These are phyloP conservation scores for Fonsecaea pugnacius DNA, from an alignment of 2,329 filamentous ascomycete species.

Conservation along the genomic window DNA sequence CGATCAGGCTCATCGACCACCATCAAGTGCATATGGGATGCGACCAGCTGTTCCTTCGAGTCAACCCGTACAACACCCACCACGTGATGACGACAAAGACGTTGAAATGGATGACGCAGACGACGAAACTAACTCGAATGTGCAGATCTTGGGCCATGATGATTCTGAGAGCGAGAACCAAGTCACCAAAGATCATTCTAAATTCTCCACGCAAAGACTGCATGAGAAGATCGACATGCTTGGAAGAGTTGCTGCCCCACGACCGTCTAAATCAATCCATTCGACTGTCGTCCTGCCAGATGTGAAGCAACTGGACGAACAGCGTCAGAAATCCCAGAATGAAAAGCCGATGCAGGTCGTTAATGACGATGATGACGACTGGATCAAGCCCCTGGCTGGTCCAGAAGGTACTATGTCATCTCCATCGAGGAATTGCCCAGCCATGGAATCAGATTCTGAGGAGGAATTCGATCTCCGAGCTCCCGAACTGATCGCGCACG, in stretches of 20 bases:
- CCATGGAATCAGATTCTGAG: slow-evolving; percentile 52
- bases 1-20: slow-evolving; percentile 21
- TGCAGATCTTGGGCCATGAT: slow-evolving; percentile 40
- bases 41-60: slow-evolving; percentile 37
- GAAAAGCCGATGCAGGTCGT: slow-evolving; percentile 8
- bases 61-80: slow-evolving; percentile 8
- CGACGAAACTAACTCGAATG: slow-evolving; percentile 29
- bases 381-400: slow-evolving; percentile 59
- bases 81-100: slow-evolving; percentile 25
- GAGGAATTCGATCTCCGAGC: slow-evolving; percentile 48
- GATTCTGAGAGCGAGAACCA: slow-evolving; percentile 54
- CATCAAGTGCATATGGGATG: slow-evolving; percentile 65
- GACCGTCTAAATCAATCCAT: slow-evolving; percentile 53
- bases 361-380: slow-evolving; percentile 59
- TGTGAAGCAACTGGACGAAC: slow-evolving; percentile 33
- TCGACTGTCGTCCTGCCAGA: slow-evolving; percentile 27
- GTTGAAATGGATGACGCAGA: slow-evolving; percentile 26
- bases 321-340: slow-evolving; percentile 35
- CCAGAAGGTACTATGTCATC: slow-evolving; percentile 39
- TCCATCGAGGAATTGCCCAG: slow-evolving; percentile 51
- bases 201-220: slow-evolving; percentile 89
- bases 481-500: slow-evolving; percentile 37
- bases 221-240: slow-evolving; percentile 89
- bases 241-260: slow-evolving; percentile 57
- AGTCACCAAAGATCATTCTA: slow-evolving; percentile 68